These are phyloP conservation scores for Sugiyamaella qingdaonensis DNA, from an alignment of 805 yeast genomes.

Conservation along the genomic window DNA sequence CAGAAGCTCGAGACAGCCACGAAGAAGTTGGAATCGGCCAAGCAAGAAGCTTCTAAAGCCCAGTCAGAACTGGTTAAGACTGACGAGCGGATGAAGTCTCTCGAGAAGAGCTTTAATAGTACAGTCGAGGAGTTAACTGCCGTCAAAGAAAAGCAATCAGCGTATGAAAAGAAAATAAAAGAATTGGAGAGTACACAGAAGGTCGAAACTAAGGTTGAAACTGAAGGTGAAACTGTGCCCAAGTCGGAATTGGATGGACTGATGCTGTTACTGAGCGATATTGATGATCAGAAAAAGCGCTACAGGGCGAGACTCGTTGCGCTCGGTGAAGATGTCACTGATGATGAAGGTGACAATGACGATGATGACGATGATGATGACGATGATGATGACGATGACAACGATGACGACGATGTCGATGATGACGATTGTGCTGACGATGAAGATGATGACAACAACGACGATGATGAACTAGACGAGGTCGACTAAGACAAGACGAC, in stretches of 20 bases:
- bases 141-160: background rate
- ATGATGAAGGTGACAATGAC: conserved; percentile 64
- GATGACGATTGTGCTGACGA: background rate
- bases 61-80: background rate
- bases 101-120: background rate
- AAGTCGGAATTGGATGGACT: conserved; percentile 65
- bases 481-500: too few species aligned
- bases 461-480: too few species aligned
- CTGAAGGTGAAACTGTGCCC: conserved; percentile 35
- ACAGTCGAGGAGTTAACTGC: background rate
- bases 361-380: conserved; percentile 50
- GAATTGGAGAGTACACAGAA: conserved; percentile 5
- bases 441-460: too few species aligned
- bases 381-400: conserved; percentile 34
- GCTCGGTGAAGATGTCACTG: conserved; percentile 63
- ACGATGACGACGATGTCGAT: background rate
- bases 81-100: background rate
- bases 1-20: background rate
- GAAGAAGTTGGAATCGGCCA: background rate
- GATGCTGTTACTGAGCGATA: conserved; percentile 68
- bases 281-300: conserved; percentile 61
- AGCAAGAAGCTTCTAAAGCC: background rate
- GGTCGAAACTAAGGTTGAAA: background rate
- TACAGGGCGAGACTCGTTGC: conserved; percentile 51
- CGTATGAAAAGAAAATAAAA: conserved; percentile 3